Percentiles rank a stretch among this genome's conserved stretches.
Conservation (phyloP, 768 basidiomycete species). For the Mycena venus region DNA sequence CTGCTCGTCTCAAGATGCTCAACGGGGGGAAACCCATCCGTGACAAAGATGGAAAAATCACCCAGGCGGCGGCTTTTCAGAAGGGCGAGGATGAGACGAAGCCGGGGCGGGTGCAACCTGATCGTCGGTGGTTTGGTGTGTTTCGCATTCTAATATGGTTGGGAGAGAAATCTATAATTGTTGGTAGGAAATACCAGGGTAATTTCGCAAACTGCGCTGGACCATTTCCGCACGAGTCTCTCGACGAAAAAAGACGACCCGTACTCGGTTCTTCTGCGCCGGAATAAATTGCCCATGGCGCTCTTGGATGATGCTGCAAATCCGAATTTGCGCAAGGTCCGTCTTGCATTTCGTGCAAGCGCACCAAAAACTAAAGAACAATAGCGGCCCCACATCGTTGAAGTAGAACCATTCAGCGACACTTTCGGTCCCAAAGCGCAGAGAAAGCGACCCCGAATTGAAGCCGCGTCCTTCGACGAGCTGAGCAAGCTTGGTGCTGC, state of each 20-base stretch:
- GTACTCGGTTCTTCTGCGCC: slow-evolving; percentile 92
- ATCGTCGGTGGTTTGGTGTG: slow-evolving; percentile 97
- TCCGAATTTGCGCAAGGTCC: slow-evolving; percentile 81
- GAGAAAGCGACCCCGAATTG: slow-evolving; percentile 88
- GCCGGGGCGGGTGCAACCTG: slow-evolving; percentile 93
- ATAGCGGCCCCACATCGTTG: slow-evolving; percentile 93
- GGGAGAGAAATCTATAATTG: background rate
- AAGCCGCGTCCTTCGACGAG: slow-evolving; percentile 94
- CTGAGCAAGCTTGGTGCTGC: slow-evolving; percentile 76
- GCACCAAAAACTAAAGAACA: slow-evolving; percentile 8
- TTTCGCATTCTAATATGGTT: slow-evolving; percentile 20
- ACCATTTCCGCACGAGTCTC: slow-evolving; percentile 95
- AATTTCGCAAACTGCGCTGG: slow-evolving; percentile 95
- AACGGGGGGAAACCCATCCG: slow-evolving; percentile 92
- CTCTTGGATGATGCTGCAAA: slow-evolving; percentile 92
- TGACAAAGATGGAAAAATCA: slow-evolving; percentile 92
- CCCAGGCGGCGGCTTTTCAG: slow-evolving; percentile 95
- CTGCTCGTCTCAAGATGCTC: slow-evolving; percentile 89
- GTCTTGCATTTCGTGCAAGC: slow-evolving; percentile 16
- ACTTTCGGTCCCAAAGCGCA: slow-evolving; percentile 98
- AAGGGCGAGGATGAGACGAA: slow-evolving; percentile 93
- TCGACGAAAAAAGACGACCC: slow-evolving; percentile 90
- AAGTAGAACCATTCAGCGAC: slow-evolving; percentile 94
- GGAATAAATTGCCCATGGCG: slow-evolving; percentile 98
- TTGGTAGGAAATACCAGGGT: slow-evolving; percentile 97